These are phyloP conservation scores for Fistulina hepatica DNA, from an alignment of 1,284 basidiomycete genomes.

Conservation along the genomic window DNA sequence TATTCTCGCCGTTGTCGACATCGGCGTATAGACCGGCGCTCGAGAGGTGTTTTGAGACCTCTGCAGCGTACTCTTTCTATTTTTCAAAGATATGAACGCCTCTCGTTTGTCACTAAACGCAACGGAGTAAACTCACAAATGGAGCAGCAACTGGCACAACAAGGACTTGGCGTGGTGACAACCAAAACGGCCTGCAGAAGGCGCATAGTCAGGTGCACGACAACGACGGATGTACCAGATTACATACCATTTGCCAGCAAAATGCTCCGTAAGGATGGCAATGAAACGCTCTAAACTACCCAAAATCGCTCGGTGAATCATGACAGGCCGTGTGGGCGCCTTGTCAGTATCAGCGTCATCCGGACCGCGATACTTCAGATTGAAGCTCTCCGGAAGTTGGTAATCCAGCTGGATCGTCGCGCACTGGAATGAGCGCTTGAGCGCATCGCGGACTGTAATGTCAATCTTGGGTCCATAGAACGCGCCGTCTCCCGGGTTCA, in stretches of 20 bases:
- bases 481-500: conserved; percentile 95
- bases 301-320: conserved; percentile 96
- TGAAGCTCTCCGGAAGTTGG: conserved; percentile 97
- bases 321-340: conserved; percentile 75
- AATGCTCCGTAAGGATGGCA: conserved; percentile 96
- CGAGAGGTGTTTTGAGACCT: conserved; percentile 63
- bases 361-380: conserved; percentile 74
- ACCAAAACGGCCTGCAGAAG: conserved; percentile 81
- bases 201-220: conserved; percentile 4
- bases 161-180: conserved; percentile 89
- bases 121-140: conserved; percentile 47
- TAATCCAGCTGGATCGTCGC: conserved; percentile 99
- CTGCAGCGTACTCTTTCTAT: conserved; percentile 84
- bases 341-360: conserved; percentile 48
- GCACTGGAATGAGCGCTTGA: conserved; percentile 92
- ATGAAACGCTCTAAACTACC: conserved; percentile 95
- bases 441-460: conserved; percentile 91
- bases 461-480: conserved; percentile 98
- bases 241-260: conserved; percentile 88
- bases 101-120: not conserved
- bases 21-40: conserved; percentile 79
- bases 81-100: conserved; percentile 1
- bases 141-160: conserved; percentile 89
- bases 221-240: not conserved
- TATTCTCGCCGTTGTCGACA: conserved; percentile 87